Evolutionary conservation across 2,329 filamentous ascomycete genomes (phyloP), one percentile per base, ranked within the genome.

Genomic region (Rosellinia necatrix): DNA sequence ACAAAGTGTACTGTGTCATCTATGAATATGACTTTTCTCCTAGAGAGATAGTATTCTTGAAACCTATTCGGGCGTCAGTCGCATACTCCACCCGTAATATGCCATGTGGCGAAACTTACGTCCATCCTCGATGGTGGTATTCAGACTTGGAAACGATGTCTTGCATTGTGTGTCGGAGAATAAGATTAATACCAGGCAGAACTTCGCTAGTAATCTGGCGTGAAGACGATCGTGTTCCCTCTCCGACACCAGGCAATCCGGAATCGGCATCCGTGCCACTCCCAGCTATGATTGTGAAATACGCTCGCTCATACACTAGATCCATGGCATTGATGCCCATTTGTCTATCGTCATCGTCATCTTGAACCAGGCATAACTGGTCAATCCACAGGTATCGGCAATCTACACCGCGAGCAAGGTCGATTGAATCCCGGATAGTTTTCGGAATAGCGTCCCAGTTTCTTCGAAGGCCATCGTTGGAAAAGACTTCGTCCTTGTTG

Each of bases 11-110:
- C 47, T 12, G 59, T 62, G 10, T 60, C 48, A 41, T 62, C 57
- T 38, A 64, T 46, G 34, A 64, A 64, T 12, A 62, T 48, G 27
- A 64, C 41, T 22, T 56, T 64, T 17, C 61, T 55, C 15, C 61
- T 53, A 15, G 60, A 64, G n/a, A 64, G 59, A 17, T 64, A 64
- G 32, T 60, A 64, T 48, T 62, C 59, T 37, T 64, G 59, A 37
- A 64, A 64, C 2, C 59, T 62, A n/a, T 22, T 37, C 2, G 6
- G 12, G 12, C 5, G 13, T 54, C 30, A 63, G 43, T 41, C 17
- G 38, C 24, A 19, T 38, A 30, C 27, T 29, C n/a, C 22, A 8
- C 4, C 24, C 3, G 8, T 9, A 22, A 3, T 17, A 24, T 21
- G 9, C 7, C 8, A 37, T 25, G n/a, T 7, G 22, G n/a, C 2